Evolutionary conservation across 306 rosid species (phyloP).

Genomic region (Vachellia pachyceras): DNA sequence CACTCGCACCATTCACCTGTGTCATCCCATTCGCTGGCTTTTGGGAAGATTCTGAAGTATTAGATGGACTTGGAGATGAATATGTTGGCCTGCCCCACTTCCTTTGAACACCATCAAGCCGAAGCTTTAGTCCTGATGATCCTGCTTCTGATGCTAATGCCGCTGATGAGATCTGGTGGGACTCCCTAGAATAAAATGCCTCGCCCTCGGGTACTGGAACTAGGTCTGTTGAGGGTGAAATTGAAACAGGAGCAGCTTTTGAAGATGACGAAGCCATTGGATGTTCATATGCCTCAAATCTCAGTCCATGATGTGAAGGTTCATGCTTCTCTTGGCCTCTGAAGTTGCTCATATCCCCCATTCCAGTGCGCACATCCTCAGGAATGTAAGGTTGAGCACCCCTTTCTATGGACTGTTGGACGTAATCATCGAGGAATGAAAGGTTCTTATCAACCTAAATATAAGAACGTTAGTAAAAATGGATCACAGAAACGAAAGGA

Average conservation of each 20-base stretch:
- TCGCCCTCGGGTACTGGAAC: conserved; percentile 74
- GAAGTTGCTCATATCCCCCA: conserved; percentile 51
- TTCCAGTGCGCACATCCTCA: conserved; percentile 64
- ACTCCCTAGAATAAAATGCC: conserved; percentile 67
- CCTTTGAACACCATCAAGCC: conserved; percentile 87
- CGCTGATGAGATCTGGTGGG: conserved; percentile 48
- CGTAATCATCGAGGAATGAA: conserved; percentile 69
- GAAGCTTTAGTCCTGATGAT: conserved; percentile 65
- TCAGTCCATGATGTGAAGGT: conserved; percentile 64
- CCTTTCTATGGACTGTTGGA: conserved; percentile 63
- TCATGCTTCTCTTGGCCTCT: conserved; percentile 70
- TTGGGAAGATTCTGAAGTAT: conserved; percentile 52
- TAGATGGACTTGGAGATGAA: conserved; percentile 57
- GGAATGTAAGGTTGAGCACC: conserved; percentile 86
- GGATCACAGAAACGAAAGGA: conserved; percentile 2
- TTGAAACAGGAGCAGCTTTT: conserved; percentile 50
- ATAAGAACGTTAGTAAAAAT: conserved; percentile 22
- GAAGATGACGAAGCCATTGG: conserved; percentile 66
- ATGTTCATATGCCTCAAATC: conserved; percentile 87
- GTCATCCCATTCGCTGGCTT: conserved; percentile 61
- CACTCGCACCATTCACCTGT: conserved; percentile 52
- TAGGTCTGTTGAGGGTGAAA: conserved; percentile 61
- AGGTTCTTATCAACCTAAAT: conserved; percentile 74
- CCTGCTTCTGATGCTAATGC: conserved; percentile 64
- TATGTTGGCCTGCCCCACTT: conserved; percentile 82